Conservation (phyloP, 1,139 yeast species). For the Diutina siamensis region DNA sequence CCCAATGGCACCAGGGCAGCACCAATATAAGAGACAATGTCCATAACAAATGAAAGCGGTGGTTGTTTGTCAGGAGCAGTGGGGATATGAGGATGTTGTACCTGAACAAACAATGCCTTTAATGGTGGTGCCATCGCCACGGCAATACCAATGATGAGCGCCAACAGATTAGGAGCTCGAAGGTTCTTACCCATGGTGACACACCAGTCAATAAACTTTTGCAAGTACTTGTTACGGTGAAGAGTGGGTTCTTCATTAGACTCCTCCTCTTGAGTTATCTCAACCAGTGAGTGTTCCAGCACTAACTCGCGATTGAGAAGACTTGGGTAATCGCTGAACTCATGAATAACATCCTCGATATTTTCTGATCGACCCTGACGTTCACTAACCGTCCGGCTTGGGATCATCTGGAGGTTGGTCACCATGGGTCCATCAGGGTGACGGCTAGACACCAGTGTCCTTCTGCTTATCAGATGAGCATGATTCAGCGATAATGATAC, state of each 20-base stretch:
- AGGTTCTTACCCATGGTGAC: constrained; percentile 31
- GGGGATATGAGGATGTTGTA: constrained; percentile 10
- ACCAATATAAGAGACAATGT: constrained; percentile 67
- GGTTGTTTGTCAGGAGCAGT: constrained; percentile 19
- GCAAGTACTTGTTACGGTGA: background rate
- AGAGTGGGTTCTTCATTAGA: background rate
- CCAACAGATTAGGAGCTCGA: constrained; percentile 55
- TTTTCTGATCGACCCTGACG: constrained; percentile 39
- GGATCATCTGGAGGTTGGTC: background rate
- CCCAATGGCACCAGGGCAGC: constrained; percentile 88
- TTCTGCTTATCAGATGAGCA: background rate
- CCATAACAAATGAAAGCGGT: constrained; percentile 67
- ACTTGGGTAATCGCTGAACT: constrained; percentile 40
- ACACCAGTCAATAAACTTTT: background rate
- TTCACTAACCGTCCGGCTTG: constrained; percentile 20
- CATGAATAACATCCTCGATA: constrained; percentile 45
- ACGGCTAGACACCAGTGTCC: background rate
- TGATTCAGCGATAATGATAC: too few species aligned
- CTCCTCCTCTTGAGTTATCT: background rate
- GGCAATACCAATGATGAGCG: constrained; percentile 49
- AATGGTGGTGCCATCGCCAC: constrained; percentile 82
- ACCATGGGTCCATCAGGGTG: background rate
- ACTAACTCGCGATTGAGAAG: background rate
- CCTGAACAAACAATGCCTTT: constrained; percentile 58
- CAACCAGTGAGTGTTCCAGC: background rate